Evolutionary conservation across 768 basidiomycete species (phyloP).

Genomic region (Amanita pallidorosea): DNA sequence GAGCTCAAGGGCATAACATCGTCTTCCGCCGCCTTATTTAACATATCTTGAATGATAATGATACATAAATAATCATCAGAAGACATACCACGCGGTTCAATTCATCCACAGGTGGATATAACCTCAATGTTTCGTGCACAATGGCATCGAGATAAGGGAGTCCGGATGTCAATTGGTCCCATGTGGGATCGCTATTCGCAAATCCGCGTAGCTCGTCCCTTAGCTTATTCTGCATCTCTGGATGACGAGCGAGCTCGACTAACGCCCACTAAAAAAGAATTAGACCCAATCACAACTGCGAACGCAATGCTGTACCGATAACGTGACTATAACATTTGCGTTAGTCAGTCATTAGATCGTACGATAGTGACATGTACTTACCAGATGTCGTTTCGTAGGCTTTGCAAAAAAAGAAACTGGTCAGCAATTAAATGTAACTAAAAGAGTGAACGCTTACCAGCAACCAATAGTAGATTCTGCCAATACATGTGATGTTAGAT

Average conservation of each 20-base stretch:
- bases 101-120: conserved; percentile 23
- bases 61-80: neutral
- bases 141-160: conserved; percentile 35
- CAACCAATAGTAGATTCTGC: conserved; percentile 26
- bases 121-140: conserved; percentile 26
- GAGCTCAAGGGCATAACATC: conserved; percentile 26
- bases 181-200: conserved; percentile 20
- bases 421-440: neutral
- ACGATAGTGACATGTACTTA: conserved; percentile 11
- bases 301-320: neutral
- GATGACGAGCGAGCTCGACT: conserved; percentile 13
- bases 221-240: conserved; percentile 10
- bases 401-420: conserved; percentile 8
- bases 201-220: conserved; percentile 11
- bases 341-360: neutral
- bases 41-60: neutral
- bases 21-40: conserved; percentile 27
- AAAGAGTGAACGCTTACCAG: conserved; percentile 15
- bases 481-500: neutral
- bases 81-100: conserved; percentile 20
- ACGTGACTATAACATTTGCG: neutral
- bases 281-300: neutral
- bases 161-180: conserved; percentile 28
- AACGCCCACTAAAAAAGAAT: conserved; percentile 12
- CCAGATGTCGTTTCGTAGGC: conserved; percentile 48